Base-by-base conservation (phyloP, 176 grass and related monocot species). In the Zoysia japonica region DNA sequence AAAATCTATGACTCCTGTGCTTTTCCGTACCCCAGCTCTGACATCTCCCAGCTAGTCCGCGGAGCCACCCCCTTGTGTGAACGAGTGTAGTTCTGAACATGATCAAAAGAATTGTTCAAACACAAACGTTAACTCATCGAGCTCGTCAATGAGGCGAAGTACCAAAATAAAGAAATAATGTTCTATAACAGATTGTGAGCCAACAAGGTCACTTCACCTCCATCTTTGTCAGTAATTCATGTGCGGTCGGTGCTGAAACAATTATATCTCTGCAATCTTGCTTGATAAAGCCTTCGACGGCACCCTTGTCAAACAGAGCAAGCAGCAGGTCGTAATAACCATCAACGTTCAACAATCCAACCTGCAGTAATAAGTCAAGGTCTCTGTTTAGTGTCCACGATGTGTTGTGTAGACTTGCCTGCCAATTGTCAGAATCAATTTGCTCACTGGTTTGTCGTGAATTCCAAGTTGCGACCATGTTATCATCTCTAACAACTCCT, bases 381-480 rank as follows among this genome's bases (percentile, higher is more conserved):
- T 43, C 63, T 41, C 5, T 63, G 61, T 83, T 84, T 55, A 90
- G 49, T 47, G 41, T 0, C 16, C 47, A 38, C 10, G 16, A 75
- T 80, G 49, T 40, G 19, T 71, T 78, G 38, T 36, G 19, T 3
- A 55, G 28, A 61, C 56, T 81, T 11, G 62, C 63, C 62, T 66
- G 50, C 72, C 43, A 65, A 74, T 74, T 57, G 51, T 61, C 17
- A 64, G 49, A 47, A 76, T 12, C 39, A 77, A 44, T 38, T 65
- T 64, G 82, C 89, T 92, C 55, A 98, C 95, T 78, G 95, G 81
- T 82, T 98, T 98, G 42, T 92, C 87, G 81, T 97, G 95, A 60
- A 98, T 98, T 78, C 95, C 95, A 11, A 98, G 86, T 72, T 98
- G 95, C 67, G 95, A 90, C 95, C 95, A 98, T 81, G 95, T 92